phyloP scores from a whole-genome alignment of 164 flowering plant genomes.

The Litsea cubeba region DNA sequence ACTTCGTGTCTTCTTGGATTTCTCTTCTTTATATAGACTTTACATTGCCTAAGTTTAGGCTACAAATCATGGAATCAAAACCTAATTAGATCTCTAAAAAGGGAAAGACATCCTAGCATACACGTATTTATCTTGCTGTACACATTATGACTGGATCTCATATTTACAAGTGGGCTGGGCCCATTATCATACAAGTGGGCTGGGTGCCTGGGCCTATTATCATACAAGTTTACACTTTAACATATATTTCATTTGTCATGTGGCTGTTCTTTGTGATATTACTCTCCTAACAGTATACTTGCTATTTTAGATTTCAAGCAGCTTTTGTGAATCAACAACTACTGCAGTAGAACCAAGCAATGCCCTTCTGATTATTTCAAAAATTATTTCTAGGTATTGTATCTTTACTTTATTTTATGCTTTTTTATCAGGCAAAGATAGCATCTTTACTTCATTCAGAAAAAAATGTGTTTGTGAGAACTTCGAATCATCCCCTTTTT shows the following conservation, averaged over 20 bases:
- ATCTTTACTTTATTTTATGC: neutral
- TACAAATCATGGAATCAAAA: too few species aligned
- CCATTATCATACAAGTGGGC: too few species aligned
- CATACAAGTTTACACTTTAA: too few species aligned
- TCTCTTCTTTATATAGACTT: too few species aligned
- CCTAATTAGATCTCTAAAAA: too few species aligned
- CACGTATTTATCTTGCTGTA: too few species aligned
- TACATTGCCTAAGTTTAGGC: too few species aligned
- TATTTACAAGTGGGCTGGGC: too few species aligned
- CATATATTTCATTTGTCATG: neutral
- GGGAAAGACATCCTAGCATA: too few species aligned
- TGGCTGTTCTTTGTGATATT: neutral
- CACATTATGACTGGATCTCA: too few species aligned
- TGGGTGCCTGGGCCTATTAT: too few species aligned
- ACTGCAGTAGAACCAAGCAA: slow-evolving; percentile 20
- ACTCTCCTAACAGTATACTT: neutral
- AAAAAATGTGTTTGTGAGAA: neutral
- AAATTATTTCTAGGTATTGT: slow-evolving; percentile 58
- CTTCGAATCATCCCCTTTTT: neutral
- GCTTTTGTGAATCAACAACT: slow-evolving; percentile 35
- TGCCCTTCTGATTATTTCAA: slow-evolving; percentile 25
- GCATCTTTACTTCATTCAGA: neutral
- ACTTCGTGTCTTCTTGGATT: too few species aligned
- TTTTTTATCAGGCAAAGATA: neutral
- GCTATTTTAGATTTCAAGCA: slow-evolving; percentile 34